Evolutionary conservation across 208 protist genomes (phyloP), one percentile per base, ranked within the genome.

Genomic region (Crithidia fasciculata): DNA sequence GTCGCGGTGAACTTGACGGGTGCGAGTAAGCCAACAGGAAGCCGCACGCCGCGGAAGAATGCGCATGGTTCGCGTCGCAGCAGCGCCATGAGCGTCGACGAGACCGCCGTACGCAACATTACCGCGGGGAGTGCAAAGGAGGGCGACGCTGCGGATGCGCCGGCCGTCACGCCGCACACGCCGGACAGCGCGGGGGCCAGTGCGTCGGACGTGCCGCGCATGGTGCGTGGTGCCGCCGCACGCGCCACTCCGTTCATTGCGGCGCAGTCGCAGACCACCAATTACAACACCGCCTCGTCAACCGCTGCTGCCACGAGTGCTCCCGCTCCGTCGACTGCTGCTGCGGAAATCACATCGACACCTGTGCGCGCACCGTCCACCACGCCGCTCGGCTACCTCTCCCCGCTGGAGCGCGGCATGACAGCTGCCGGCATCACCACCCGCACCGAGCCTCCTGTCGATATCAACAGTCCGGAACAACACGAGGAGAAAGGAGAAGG

Each of bases 391-490:
- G 72, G 63, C n/a, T 41, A 68, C 40, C 40, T 41, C 41, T 66
- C 65, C 8, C 72, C 72, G 45, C 57, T 78, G 7, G 49, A 78
- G 50, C 57, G 72, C n/a, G 63, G 49, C 40, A 45, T 61, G 28
- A 78, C 65, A 13, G 65, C 49, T 15, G 54, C 49, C 10, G 66
- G 54, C 36, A 52, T 71, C 36, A 60, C 54, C 41, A 54, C 37
- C 9, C 66, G 66, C 54, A 44, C 43, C 43, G 66, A 71, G 28
- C 54, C 41, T 3, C 66, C 52, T 5, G 57, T 66, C 13, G 2
- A 28, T 49, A 71, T 16, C 39, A 2, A 37, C 18, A 71, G 64
- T n/a, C 64, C 53, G 9, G 7, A 68, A 57, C 9, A 52, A 18
- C 6, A 69, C 16, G 40, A 50, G 18, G n/a, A 55, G 8, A 2